Base-by-base conservation (phyloP, 768 basidiomycete genomes). In the Kwoniella sp. region DNA sequence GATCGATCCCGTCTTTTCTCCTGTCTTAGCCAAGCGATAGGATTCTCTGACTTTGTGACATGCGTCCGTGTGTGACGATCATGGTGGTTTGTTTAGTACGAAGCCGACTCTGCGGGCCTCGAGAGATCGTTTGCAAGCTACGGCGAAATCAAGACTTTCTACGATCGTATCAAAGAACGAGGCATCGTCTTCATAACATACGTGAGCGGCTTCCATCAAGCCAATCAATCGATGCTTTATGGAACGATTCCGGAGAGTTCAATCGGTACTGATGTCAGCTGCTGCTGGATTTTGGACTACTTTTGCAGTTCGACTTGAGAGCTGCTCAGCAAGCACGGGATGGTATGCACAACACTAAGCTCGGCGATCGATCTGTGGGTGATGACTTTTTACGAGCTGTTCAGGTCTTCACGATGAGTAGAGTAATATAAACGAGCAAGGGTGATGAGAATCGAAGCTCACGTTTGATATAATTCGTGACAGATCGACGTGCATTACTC, bases 111-210 rank as follows among this genome's bases (percentile, higher is more conserved):
- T 1, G 87, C 88, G 3, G 88, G 89, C 76, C 88, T 99, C 8
- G 88, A 90, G 65, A 85, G 83, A 48, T 86, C 86, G 57, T 99
- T 98, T 80, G 91, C 92, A 82, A 88, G 90, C 63, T 90, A 92
- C 75, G 96, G 96, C 68, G 91, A 92, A 74, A 91, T 98, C 83
- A 93, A 92, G 82, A 93, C 91, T 0, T 97, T 94, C 79, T 98
- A 97, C 80, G 96, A 99, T 81, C 83, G 98, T 21, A 90, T 98
- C 67, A 85, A 87, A 53, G 94, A 90, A 12, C 85, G 96, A 64
- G 96, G 96, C n/a, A 96, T 99, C 91, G 90, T 97, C 15, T 99
- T 99, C 80, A 90, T 98, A 49, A 99, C 95, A 52, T 99, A 91
- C 79, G 96, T 98, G 82, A 86, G 95, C 44, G 5, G 27, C 22